phyloP scores from a whole-genome alignment of 805 yeast genomes.

The Lachancea thermotolerans region DNA sequence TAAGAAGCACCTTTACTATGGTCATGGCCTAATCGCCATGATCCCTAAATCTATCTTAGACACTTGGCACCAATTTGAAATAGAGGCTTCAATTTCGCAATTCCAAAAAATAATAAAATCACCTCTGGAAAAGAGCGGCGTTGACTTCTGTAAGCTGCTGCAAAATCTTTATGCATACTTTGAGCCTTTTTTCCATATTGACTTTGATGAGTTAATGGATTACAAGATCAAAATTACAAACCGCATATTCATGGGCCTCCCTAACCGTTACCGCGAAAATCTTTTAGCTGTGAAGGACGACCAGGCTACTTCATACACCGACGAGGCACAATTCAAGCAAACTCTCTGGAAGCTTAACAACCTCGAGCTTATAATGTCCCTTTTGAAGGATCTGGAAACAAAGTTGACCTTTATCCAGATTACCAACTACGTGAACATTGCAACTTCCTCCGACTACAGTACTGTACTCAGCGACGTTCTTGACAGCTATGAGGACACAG shows the following conservation, averaged over 20 bases:
- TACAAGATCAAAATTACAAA: conserved; percentile 24
- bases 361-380: not conserved
- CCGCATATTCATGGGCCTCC: conserved; percentile 23
- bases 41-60: conserved; percentile 31
- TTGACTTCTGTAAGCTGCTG: conserved; percentile 42
- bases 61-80: conserved; percentile 45
- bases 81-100: conserved; percentile 38
- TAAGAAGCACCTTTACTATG: conserved; percentile 38
- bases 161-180: conserved; percentile 35
- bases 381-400: conserved; percentile 2
- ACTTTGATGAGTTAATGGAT: conserved; percentile 14
- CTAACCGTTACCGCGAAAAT: conserved; percentile 19
- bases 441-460: conserved; percentile 6
- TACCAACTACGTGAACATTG: conserved; percentile 8
- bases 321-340: conserved; percentile 9
- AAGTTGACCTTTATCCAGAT: conserved; percentile 6
- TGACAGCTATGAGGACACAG: conserved; percentile 23
- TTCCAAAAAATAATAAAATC: conserved; percentile 37
- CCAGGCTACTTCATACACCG: not conserved
- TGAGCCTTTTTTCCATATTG: conserved; percentile 33
- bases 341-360: conserved; percentile 8
- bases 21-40: conserved; percentile 28
- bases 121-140: conserved; percentile 18
- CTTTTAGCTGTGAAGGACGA: conserved; percentile 5
- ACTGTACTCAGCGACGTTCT: conserved; percentile 30